Conservation (phyloP, 2,329 filamentous ascomycete species). For the Hypoxylon sp. region DNA sequence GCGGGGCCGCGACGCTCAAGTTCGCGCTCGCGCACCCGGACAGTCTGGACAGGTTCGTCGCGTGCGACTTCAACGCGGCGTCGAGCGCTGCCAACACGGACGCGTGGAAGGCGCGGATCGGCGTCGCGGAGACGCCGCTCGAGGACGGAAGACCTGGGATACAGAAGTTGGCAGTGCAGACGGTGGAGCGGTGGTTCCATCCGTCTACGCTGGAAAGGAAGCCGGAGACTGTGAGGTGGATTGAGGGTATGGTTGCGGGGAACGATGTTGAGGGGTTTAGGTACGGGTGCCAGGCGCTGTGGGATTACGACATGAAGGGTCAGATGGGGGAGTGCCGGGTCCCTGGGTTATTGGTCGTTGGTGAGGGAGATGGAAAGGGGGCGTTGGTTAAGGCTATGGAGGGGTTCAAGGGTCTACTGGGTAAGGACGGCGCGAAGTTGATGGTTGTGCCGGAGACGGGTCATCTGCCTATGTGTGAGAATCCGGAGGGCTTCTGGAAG, state of each 20-base stretch:
- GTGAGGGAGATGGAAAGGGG: conserved; percentile 77
- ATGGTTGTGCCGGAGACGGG: conserved; percentile 78
- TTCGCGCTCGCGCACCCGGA: conserved; percentile 84
- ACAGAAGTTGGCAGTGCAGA: conserved; percentile 75
- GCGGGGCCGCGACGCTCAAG: conserved; percentile 83
- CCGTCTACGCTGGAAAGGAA: conserved; percentile 63
- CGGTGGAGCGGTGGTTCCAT: conserved; percentile 86
- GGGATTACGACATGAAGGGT: conserved; percentile 76
- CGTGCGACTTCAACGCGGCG: conserved; percentile 82
- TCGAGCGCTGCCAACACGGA: conserved; percentile 81
- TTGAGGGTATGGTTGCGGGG: conserved; percentile 76
- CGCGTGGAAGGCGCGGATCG: conserved; percentile 84
- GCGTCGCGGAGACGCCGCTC: conserved; percentile 70
- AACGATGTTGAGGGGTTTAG: conserved; percentile 81
- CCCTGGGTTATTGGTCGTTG: conserved; percentile 78
- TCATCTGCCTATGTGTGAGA: conserved; percentile 88
- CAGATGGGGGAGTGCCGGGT: conserved; percentile 69
- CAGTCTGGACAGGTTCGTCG: conserved; percentile 87
- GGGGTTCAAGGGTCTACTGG: conserved; percentile 74
- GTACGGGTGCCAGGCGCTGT: conserved; percentile 78
- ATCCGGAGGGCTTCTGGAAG: conserved; percentile 76
- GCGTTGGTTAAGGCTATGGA: conserved; percentile 85
- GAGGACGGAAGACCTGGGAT: conserved; percentile 71
- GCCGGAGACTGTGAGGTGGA: conserved; percentile 65
- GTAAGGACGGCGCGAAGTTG: conserved; percentile 69